phyloP scores from a whole-genome alignment of 2,329 filamentous ascomycete genomes.

The Dactylonectria macrodidyma region DNA sequence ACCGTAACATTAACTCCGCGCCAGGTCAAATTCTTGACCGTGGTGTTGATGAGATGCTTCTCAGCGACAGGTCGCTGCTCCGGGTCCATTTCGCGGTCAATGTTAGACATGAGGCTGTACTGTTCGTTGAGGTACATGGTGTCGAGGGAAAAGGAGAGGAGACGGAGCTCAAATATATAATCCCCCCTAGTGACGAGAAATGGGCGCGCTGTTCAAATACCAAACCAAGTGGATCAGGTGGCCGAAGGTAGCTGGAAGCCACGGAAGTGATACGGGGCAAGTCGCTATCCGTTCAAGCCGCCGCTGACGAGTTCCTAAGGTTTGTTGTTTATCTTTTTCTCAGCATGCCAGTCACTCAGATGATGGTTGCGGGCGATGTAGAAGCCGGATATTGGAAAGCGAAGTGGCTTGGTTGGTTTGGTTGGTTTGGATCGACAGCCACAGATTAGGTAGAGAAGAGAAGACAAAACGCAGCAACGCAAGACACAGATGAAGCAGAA shows the following conservation, averaged over 20 bases:
- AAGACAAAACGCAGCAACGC: background rate
- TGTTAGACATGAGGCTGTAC: slow-evolving; percentile 15
- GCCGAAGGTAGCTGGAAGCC: no score
- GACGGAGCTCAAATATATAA: slow-evolving; percentile 4
- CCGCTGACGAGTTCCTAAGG: no score
- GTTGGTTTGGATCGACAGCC: background rate
- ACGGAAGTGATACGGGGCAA: slow-evolving; percentile 2
- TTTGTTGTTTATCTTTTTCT: no score
- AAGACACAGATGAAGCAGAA: no score
- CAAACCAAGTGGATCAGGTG: no score
- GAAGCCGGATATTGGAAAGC: background rate
- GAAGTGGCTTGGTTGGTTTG: background rate
- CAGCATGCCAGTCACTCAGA: no score
- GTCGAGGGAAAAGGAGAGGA: background rate
- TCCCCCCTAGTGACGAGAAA: background rate
- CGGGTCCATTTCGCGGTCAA: slow-evolving; percentile 39
- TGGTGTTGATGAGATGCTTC: slow-evolving; percentile 73
- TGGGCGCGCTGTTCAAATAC: background rate
- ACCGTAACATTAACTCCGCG: slow-evolving; percentile 77
- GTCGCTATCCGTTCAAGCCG: slow-evolving; percentile 1
- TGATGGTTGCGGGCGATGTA: no score
- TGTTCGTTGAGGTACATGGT: slow-evolving; percentile 6
- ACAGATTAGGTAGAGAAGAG: background rate
- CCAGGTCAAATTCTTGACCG: slow-evolving; percentile 78
- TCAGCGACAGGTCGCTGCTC: slow-evolving; percentile 50